phyloP scores from a whole-genome alignment of 169 alveolate species.

The Theileria equi region DNA sequence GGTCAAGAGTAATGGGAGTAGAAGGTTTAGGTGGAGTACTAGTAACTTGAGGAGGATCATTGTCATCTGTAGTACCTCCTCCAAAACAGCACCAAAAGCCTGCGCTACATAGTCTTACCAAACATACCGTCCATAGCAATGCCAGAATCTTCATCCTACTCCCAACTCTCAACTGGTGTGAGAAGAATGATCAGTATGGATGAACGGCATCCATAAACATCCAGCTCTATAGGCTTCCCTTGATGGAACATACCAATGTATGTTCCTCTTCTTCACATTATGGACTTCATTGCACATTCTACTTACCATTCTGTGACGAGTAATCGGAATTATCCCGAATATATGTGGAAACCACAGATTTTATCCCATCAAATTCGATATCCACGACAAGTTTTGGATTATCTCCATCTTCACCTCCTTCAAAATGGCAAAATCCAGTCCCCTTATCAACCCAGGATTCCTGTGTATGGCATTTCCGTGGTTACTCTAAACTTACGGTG shows the following conservation, averaged over 20 bases:
- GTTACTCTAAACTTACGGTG: background rate
- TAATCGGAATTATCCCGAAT: constrained; percentile 50
- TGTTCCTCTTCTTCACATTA: background rate
- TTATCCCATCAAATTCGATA: constrained; percentile 51
- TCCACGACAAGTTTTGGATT: constrained; percentile 53
- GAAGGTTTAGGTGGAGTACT: too few relatives aligned
- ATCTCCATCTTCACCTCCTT: constrained; percentile 21
- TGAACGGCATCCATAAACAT: background rate
- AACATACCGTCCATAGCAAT: too few relatives aligned
- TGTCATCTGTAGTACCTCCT: too few relatives aligned
- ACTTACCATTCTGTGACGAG: constrained; percentile 65
- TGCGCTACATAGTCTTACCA: too few relatives aligned
- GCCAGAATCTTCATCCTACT: too few relatives aligned
- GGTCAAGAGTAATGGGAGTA: too few relatives aligned
- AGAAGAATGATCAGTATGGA: too few relatives aligned
- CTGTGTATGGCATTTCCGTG: constrained; percentile 4
- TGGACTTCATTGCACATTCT: too few relatives aligned
- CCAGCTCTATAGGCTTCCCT: background rate
- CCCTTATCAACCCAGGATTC: constrained; percentile 66
- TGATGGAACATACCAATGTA: background rate
- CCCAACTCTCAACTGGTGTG: too few relatives aligned
- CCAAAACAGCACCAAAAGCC: too few relatives aligned
- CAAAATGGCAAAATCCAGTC: constrained; percentile 59
- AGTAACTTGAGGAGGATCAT: too few relatives aligned
- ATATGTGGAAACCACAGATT: constrained; percentile 31